Evolutionary conservation across 176 grass and related monocot species (phyloP), one percentile per base, ranked within the genome.

Genomic region (Triticum urartu): DNA sequence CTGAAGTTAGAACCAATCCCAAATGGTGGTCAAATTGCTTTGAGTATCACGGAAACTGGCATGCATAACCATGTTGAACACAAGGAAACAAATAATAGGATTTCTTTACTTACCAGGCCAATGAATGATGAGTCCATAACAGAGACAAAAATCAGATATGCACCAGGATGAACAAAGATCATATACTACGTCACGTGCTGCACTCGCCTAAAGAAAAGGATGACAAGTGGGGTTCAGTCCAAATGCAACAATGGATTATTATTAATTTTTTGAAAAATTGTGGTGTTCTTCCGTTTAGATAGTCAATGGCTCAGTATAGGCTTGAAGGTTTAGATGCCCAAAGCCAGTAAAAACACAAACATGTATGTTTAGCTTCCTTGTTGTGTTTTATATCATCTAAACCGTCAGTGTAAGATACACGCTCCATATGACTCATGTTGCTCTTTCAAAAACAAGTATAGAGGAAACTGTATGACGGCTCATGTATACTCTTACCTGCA

Each of bases 71-170:
- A 18, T 18, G 50, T 18, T 54, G 50, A 18, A 54, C 50, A 54
- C 5, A 54, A 18, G 50, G 50, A 54, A 54, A 54, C 50, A 18
- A 54, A 54, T 7, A 54, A 54, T 18, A 17, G 50, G 50, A 54
- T 18, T 54, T 54, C 14, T 54, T 54, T 54, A 54, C 15, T 54
- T 54, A 54, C 15, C 5, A 0, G 5, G 50, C 1, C 50, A 54
- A 54, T 54, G 5, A 81, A 42, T 73, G 87, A 89, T 6, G 81
- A 90, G 64, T 88, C 89, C 60, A 92, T 85, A 63, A 92, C 87
- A 69, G 87, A 82, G 36, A 68, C 87, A 36, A 92, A 92, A 87
- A 94, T 86, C 52, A 91, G 75, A 75, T 94, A 88, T 65, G 92
- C 87, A 89, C 69, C 75, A 58, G 87, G 89, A 87, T 92, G 89